These are phyloP conservation scores for California macrophylla DNA, from an alignment of 441 rosid species.

Conservation along the genomic window DNA sequence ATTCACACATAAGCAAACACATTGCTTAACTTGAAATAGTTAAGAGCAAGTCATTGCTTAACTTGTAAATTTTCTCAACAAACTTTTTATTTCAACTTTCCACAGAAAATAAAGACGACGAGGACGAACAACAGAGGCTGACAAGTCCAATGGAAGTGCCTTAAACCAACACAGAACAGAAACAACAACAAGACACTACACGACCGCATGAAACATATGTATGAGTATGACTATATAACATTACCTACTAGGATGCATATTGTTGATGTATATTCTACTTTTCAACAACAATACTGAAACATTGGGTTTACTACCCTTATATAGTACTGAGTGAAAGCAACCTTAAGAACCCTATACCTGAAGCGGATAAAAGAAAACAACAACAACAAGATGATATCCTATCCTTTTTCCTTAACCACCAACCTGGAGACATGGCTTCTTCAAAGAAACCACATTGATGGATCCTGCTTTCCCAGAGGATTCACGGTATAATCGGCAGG, in stretches of 20 bases:
- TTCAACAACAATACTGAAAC: neutral
- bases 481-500: constrained; percentile 40
- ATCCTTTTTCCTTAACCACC: neutral
- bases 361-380: neutral
- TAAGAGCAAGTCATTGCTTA: neutral
- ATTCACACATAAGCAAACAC: no score
- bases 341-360: constrained; percentile 5
- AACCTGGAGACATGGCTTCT: neutral
- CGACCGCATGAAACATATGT: neutral
- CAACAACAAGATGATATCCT: no score
- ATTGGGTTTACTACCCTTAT: neutral
- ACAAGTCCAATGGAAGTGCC: neutral
- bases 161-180: neutral
- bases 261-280: neutral
- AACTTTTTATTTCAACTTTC: neutral
- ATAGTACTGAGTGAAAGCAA: constrained; percentile 15
- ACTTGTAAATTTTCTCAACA: neutral
- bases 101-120: neutral
- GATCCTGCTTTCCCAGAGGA: constrained; percentile 47
- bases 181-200: neutral
- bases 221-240: neutral
- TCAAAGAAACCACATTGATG: constrained; percentile 46
- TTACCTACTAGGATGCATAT: neutral
- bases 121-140: neutral
- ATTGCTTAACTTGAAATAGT: no score